phyloP scores from a whole-genome alignment of 1,139 yeast genomes.

The Kodamaea plutei region DNA sequence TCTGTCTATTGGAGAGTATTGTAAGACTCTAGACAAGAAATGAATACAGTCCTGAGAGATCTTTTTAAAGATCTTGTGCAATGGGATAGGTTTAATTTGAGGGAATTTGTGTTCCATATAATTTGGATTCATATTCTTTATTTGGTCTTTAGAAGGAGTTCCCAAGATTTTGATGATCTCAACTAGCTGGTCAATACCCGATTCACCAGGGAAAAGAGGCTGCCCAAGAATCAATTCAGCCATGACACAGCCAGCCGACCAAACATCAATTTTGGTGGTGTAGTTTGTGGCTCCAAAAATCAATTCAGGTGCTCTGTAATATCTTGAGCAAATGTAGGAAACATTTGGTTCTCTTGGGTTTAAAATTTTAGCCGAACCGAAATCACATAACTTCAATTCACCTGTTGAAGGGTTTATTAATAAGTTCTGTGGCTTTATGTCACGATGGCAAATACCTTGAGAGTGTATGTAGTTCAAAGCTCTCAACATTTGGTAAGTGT shows the following conservation, averaged over 20 bases:
- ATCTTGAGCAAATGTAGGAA: constrained; percentile 92
- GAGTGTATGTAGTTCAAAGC: constrained; percentile 90
- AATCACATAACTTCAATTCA: constrained; percentile 86
- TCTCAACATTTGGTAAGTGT: constrained; percentile 87
- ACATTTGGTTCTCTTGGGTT: constrained; percentile 92
- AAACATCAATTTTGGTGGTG: constrained; percentile 94
- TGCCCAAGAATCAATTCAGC: constrained; percentile 94
- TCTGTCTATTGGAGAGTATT: constrained; percentile 74
- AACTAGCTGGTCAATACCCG: constrained; percentile 95
- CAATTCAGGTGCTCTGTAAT: constrained; percentile 92
- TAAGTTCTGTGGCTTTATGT: constrained; percentile 93
- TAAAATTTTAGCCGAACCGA: constrained; percentile 95
- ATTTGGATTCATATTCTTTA: constrained; percentile 92
- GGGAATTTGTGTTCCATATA: constrained; percentile 98
- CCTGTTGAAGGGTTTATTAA: constrained; percentile 84
- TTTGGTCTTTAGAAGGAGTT: constrained; percentile 91
- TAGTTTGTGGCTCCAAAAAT: constrained; percentile 89
- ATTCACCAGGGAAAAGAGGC: constrained; percentile 96
- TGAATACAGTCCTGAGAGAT: constrained; percentile 58
- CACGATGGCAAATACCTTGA: constrained; percentile 92
- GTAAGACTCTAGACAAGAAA: constrained; percentile 56
- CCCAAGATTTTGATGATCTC: constrained; percentile 95
- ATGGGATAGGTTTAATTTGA: constrained; percentile 89
- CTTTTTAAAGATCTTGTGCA: constrained; percentile 76
- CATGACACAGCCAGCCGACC: constrained; percentile 99